Evolutionary conservation across 2,329 filamentous ascomycete species (phyloP), one percentile per base, ranked within the genome.

Genomic region (Meredithiella fracta): DNA sequence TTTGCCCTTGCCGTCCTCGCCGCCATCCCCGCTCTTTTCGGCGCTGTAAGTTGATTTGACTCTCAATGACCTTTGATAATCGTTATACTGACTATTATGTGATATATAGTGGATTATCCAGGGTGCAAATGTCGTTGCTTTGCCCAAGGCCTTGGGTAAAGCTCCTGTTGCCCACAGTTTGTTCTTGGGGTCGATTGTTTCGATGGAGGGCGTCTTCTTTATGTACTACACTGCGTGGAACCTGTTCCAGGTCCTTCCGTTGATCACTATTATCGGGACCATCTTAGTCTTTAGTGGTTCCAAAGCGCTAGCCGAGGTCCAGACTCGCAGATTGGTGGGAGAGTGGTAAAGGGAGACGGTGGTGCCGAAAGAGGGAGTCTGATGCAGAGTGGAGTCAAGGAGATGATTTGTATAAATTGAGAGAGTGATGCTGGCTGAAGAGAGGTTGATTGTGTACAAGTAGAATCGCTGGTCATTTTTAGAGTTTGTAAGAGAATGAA

Each of bases 201-300:
- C 82, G 22, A 86, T 98, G 74, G 92, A 98, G 69, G 85, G 79
- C 15, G 82, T 95, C 57, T 96, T 98, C 71, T 91, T 92, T 73
- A 71, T 95, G 62, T 98, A 98, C 76, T 97, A 97, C 71, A 84
- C 79, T 54, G 80, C 72, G 65, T 96, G 91, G 90, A 95, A 83
- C 65, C 74, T 98, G 49, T 95, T 97, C 76, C 84, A 95, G 73
- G 81, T 80, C 14, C 74, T 98, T 52, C 90, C 89, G 3, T 82
- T 81, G 25, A 81, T 84, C 55, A 74, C 74, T 34, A 70, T 82
- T 47, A 78, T 92, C 29, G 81, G 82, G 15, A 69, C 77, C 25
- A 78, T 89, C 55, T 80, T 86, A 9, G 87, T 94, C 66, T 69
- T 97, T 60, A 95, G 87, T 66, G 92, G 92, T 57, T 89, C 84